Evolutionary conservation across 2,329 filamentous ascomycete genomes (phyloP).

Genomic region (Penicillium sp.): DNA sequence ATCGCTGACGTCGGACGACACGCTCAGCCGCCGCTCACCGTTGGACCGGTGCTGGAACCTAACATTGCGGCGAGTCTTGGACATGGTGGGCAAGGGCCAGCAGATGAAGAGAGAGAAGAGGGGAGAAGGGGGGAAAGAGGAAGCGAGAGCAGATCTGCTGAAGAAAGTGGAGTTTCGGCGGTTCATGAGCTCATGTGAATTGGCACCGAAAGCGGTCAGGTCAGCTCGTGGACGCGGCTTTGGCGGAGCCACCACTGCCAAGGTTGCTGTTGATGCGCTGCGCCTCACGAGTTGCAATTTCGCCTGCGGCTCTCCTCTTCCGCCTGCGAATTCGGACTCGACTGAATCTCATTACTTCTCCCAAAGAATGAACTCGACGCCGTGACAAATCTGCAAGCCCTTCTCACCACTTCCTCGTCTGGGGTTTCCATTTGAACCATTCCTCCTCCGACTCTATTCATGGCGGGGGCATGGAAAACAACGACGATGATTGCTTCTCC

Average conservation of each 20-base stretch:
- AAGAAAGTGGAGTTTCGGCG: constrained; percentile 20
- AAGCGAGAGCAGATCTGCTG: constrained; percentile 16
- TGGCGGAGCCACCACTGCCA: too few species aligned
- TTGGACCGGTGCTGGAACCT: constrained; percentile 56
- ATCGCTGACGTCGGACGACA: constrained; percentile 55
- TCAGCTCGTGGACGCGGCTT: too few species aligned
- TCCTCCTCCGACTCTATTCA: constrained; percentile 23
- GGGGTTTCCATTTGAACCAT: background rate
- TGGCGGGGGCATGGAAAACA: constrained; percentile 49
- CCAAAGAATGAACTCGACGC: background rate
- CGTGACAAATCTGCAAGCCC: too few species aligned
- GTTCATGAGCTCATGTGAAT: constrained; percentile 35
- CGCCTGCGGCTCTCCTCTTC: too few species aligned
- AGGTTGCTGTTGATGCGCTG: too few species aligned
- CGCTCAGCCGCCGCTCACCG: constrained; percentile 51
- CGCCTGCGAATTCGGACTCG: too few species aligned
- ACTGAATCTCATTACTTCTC: too few species aligned
- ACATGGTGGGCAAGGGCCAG: constrained; percentile 40
- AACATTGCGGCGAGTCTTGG: constrained; percentile 57
- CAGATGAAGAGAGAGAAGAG: constrained; percentile 17
- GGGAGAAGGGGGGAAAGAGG: constrained; percentile 10
- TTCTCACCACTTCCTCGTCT: background rate
- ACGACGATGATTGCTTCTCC: constrained; percentile 49
- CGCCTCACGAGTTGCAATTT: too few species aligned
- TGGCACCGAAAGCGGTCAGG: constrained; percentile 27